These are phyloP conservation scores for Backusella parvicylindrica DNA, from an alignment of 192 early-diverging fungal species.

Conservation along the genomic window DNA sequence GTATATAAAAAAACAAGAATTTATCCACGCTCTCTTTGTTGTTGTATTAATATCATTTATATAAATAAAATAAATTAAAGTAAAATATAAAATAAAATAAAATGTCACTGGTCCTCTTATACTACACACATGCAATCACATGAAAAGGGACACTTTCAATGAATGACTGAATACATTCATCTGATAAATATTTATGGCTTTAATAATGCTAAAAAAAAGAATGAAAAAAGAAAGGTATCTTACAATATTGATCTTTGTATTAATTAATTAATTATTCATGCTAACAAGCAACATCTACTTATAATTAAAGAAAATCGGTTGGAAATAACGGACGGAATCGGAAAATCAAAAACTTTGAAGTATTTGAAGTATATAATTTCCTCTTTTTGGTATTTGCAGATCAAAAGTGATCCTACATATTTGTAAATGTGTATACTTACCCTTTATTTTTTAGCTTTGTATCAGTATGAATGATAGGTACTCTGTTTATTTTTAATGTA, in stretches of 20 bases:
- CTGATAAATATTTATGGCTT: neutral
- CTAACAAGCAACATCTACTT: too few relatives aligned
- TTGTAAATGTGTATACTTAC: neutral
- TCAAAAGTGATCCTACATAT: neutral
- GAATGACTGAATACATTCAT: neutral
- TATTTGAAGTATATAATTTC: neutral
- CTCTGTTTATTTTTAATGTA: neutral
- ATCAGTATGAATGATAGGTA: neutral
- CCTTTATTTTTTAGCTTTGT: neutral
- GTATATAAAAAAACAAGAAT: neutral
- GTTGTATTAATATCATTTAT: neutral
- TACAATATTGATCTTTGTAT: neutral
- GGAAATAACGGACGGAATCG: neutral
- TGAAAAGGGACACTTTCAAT: neutral
- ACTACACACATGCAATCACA: neutral
- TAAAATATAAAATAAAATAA: neutral
- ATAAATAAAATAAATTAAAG: neutral
- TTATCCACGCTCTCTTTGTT: constrained; percentile 3
- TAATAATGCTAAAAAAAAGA: neutral
- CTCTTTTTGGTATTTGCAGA: neutral
- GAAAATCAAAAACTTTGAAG: neutral
- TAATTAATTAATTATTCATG: too few relatives aligned
- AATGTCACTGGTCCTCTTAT: neutral
- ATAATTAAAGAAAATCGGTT: neutral
- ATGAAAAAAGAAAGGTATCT: neutral